Evolutionary conservation across 2,329 filamentous ascomycete genomes (phyloP), one percentile per base, ranked within the genome.

Genomic region (Dactylellina leptospora): DNA sequence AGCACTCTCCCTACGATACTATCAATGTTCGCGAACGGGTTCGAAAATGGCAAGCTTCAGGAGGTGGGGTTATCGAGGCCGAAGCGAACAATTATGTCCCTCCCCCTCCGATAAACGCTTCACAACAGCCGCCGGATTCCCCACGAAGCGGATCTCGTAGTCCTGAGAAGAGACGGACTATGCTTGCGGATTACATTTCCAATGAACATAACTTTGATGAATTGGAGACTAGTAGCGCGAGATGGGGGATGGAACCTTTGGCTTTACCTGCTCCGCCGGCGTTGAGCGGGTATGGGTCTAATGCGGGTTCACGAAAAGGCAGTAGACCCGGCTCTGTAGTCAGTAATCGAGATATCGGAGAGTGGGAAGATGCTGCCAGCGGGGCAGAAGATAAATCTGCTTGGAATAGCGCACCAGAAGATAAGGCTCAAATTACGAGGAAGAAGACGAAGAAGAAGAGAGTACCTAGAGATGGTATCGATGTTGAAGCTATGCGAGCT

Each of bases 21-120:
- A 63, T 75, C 13, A 77, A 75, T 53, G 76, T 77, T 22, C 74
- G 76, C 22, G 76, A 77, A 44, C 71, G 76, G 20, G 75, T 77
- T 4, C 61, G 75, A 44, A 75, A 74, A 53, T 77, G 76, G 76
- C 76, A 77, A 60, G 74, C 75, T 8, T 66, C 66, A 22, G 76
- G 76, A 22, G 76, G 75, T 25, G 76, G 76, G 13, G 75, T 77
- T 18, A 75, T 77, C 27, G 74, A 75, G 38, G 76, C 74, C 25
- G 75, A 75, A 2, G 23, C 28, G 23, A 22, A 33, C 36, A 25
- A 27, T 28, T 73, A 68, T 48, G 48, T 51, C 18, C 69, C 69
- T 2, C 61, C 69, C n/a, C 18, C 42, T 38, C 48, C 40, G n/a
- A 10, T 45, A 23, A 28, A 23, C 20, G 42, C 27, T 38, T n/a